Evolutionary conservation across 257 asterid species (phyloP).

Genomic region (Ophiorrhiza pumila): DNA sequence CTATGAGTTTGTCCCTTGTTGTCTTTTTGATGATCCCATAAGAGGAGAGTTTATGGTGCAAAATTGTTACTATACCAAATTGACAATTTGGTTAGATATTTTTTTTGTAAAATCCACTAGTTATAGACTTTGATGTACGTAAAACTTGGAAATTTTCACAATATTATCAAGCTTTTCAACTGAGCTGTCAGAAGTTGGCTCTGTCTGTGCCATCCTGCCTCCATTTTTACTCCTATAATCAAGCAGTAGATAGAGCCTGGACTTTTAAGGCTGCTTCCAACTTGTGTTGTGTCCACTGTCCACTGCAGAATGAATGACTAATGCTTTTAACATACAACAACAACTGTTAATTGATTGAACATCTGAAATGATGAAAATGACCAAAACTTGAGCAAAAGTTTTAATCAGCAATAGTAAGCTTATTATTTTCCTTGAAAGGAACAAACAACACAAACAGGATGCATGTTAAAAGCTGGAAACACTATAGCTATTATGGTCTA

Average conservation of each 20-base stretch:
- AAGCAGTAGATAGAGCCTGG: not conserved
- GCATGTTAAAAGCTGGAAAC: constrained; percentile 2
- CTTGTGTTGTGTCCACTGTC: not conserved
- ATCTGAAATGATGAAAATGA: not conserved
- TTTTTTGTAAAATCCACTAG: too few species aligned
- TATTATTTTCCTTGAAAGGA: constrained; percentile 6
- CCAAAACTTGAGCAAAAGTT: not conserved
- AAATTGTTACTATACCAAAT: not conserved
- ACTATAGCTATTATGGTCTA: not conserved
- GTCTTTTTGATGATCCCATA: too few species aligned
- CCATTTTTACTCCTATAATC: not conserved
- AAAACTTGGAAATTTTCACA: not conserved
- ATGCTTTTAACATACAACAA: not conserved
- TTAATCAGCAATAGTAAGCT: not conserved
- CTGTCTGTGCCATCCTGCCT: not conserved
- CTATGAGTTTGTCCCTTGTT: not conserved
- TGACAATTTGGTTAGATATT: not conserved
- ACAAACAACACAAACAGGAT: not conserved
- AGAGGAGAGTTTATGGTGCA: not conserved
- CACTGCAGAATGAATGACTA: not conserved
- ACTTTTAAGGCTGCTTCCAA: constrained; percentile 3
- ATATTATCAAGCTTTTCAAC: not conserved
- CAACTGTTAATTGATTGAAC: constrained; percentile 1
- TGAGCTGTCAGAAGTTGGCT: not conserved
- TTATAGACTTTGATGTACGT: too few species aligned